Evolutionary conservation across 495 filamentous ascomycete genomes (phyloP), one percentile per base, ranked within the genome.

Genomic region (Corynascus novoguineensis): DNA sequence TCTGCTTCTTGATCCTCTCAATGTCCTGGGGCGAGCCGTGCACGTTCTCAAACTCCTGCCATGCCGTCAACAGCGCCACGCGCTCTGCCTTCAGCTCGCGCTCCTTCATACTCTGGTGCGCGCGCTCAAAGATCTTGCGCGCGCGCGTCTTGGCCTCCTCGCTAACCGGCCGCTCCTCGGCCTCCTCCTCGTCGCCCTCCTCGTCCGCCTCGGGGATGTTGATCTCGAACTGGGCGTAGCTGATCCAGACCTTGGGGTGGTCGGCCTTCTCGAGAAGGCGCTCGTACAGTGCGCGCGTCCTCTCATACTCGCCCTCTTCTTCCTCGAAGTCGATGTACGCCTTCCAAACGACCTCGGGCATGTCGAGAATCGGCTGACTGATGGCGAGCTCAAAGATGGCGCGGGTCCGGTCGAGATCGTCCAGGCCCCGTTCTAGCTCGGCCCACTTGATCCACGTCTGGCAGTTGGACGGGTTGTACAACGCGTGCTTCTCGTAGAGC

Each of bases 241-340:
- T 87, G 75, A 91, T 96, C 93, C 93, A 98, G 50, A 98, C 93
- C 79, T 97, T 97, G 76, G 96, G 89, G 66, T 98, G 95, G 68
- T 90, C 87, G 17, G 95, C 95, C 83, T 92, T 96, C 67, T 89
- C 75, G 34, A 98, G 78, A 22, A 98, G 77, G 24, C 93, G 83
- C 74, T 97, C 93, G 73, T 97, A 98, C 49, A 98, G 74, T n/a
- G 75, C 68, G 44, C 93, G 79, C 2, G 90, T 86, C 31, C 83
- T 78, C 29, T 89, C 90, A 71, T 89, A 95, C 70, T 97, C 90
- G 52, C 85, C 87, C 68, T 92, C 87, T 58, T 95, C 87, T 66
- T 96, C 92, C 71, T 97, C 95, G 65, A 97, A 98, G 72, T 97
- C 92, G 65, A 98, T 97, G 68, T 96, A 98, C 2, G 88, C 83